Base-by-base conservation (phyloP, 148 eudicot genomes). In the Rhododendron ferrugineum region DNA sequence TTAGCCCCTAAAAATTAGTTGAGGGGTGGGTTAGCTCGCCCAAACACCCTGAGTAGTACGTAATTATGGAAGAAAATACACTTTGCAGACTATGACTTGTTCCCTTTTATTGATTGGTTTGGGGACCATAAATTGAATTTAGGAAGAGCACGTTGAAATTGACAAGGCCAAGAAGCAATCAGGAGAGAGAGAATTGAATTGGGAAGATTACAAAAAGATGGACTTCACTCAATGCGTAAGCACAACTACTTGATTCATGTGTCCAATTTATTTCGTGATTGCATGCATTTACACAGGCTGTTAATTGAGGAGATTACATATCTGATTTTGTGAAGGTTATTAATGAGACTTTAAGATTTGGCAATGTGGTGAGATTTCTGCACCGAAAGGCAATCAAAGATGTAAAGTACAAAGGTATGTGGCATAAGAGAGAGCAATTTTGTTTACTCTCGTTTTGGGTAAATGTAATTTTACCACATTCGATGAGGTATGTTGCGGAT, bases 151-250 rank as follows among this genome's bases (percentile, higher is more conserved):
- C 88, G 58, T 86, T 32, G 91, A 85, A 85, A 96, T 96, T 76
- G 88, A 88, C 1, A 91, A 81, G 89, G 93, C 84, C 54, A 95
- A 95, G 89, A 90, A 88, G 86, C 84, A 90, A 81, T 81, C 82
- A 68, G 94, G 89, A 72, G 95, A 90, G 80, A 89, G 75, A 81
- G 95, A 90, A 70, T 88, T 96, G 91, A 94, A 84, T 79, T 96
- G 99, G 99, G 98, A 96, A 68, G 99, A 96, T 70, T 96, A 95
- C 91, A 95, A 93, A 88, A 96, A 94, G 82, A 96, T 96, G 99
- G 99, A 94, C 54, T 96, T 96, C 47, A 96, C 99, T 2, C 99
- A 96, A 85, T 95, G 99, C 88, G 99, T 96, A 95, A 93, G 97
- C 78, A 11, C 74, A 30, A 15, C 36, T 6, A 68, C 44, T 37